A percentile compares a stretch with the other conserved stretches of the same genome.
Conservation (phyloP, 1,284 basidiomycete species). For the Trametes hirsuta region DNA sequence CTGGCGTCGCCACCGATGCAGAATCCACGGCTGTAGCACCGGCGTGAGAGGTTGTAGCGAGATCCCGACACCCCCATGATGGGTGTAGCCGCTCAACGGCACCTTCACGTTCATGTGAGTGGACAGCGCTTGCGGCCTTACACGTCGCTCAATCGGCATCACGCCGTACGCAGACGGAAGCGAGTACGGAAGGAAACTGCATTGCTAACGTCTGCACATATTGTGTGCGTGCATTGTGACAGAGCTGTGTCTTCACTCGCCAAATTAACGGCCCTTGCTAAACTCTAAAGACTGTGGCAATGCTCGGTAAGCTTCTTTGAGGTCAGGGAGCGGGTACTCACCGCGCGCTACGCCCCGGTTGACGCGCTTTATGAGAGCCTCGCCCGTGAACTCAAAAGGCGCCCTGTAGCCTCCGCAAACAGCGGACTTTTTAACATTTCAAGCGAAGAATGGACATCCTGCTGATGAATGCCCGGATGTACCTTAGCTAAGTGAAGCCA, state of each 20-base stretch:
- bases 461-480: not conserved
- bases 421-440: not conserved
- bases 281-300: slow-evolving; percentile 2
- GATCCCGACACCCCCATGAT: not conserved
- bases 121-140: no score
- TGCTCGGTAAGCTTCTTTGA: not conserved
- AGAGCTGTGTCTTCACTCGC: not conserved
- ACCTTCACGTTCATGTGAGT: no score
- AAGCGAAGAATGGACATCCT: not conserved
- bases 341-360: not conserved
- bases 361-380: not conserved
- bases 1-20: not conserved
- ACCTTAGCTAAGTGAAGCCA: not conserved
- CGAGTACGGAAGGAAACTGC: no score
- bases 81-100: not conserved
- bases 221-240: no score
- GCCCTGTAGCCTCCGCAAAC: not conserved
- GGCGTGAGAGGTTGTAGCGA: not conserved
- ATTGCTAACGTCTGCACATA: no score
- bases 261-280: not conserved
- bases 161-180: no score
- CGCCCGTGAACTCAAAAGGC: not conserved
- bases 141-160: no score
- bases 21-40: not conserved
- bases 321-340: not conserved